These are phyloP conservation scores for Trichoderma atrobrunneum DNA, from an alignment of 2,329 filamentous ascomycete species.

Conservation along the genomic window DNA sequence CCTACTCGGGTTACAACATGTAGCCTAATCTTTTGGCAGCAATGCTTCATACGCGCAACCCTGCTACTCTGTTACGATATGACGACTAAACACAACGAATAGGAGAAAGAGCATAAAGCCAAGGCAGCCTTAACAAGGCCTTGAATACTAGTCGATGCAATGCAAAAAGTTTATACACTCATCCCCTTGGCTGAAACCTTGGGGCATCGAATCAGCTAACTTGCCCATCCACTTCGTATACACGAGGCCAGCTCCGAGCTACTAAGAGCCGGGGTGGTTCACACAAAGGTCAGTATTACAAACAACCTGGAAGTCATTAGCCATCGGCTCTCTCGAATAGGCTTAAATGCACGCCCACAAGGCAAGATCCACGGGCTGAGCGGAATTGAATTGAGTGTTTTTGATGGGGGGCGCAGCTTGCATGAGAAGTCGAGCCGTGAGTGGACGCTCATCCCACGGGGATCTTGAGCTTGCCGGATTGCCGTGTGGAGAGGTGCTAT, in stretches of 20 bases:
- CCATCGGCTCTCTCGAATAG: neutral
- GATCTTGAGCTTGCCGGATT: conserved; percentile 5
- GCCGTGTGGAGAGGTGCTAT: conserved; percentile 6
- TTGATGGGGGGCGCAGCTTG: neutral
- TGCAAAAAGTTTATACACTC: neutral
- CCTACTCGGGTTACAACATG: neutral
- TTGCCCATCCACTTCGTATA: neutral
- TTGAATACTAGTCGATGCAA: neutral
- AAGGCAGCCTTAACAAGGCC: neutral
- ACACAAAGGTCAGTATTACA: neutral
- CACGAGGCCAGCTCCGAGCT: conserved; percentile 4
- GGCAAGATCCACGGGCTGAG: neutral
- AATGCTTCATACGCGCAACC: neutral
- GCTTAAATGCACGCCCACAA: neutral
- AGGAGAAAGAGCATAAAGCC: neutral
- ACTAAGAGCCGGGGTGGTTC: neutral
- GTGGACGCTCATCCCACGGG: neutral
- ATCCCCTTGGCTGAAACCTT: neutral
- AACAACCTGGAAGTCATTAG: neutral
- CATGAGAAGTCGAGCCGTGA: neutral
- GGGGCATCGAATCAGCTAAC: neutral
- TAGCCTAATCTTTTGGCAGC: neutral
- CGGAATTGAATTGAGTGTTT: neutral
- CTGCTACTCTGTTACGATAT: neutral
- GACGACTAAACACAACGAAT: neutral